Evolutionary conservation across 768 basidiomycete species (phyloP), one percentile per base, ranked within the genome.

Genomic region (Suillus clintonianus): DNA sequence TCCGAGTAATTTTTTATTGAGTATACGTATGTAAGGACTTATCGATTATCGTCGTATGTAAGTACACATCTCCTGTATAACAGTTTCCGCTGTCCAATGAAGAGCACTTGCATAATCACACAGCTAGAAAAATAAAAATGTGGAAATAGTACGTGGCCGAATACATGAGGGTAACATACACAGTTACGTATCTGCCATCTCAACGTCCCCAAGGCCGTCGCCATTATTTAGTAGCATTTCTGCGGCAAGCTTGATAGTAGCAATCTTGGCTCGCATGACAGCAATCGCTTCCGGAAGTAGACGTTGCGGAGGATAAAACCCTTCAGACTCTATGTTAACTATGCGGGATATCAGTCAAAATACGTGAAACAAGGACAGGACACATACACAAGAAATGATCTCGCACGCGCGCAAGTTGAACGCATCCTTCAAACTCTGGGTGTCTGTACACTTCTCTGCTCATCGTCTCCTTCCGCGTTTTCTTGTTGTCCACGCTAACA

Each of bases 301-400:
- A 37, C 91, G 84, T 76, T 96, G 87, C 0, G 97, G 95, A 4
- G 85, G 77, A 72, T 97, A 97, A 14, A 92, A 86, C 5, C 96
- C 91, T 70, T 95, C 92, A 0, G 94, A 94, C 76, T 99, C 96
- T 43, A 99, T 83, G 65, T 86, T 92, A 80, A 94, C 96, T 76
- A 27, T 93, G 72, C 27, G 5, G 54, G 59, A 45, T 34, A n/a
- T 56, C 41, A 67, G 59, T 42, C 64, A 4, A 11, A 58, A 50
- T 36, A 37, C 48, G 11, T 37, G 6, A 1, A 62, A 54, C 47
- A 17, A 50, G 58, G 17, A 32, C 13, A 48, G 57, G 60, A 39
- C 43, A 81, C 93, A 70, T 70, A 95, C 97, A 98, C 61, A 98
- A 83, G 77, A 97, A 98, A 78, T 89, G 91, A 80, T 98, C 95